Evolutionary conservation across 768 basidiomycete genomes (phyloP), one percentile per base, ranked within the genome.

Genomic region (Pleurotus pulmonarius): DNA sequence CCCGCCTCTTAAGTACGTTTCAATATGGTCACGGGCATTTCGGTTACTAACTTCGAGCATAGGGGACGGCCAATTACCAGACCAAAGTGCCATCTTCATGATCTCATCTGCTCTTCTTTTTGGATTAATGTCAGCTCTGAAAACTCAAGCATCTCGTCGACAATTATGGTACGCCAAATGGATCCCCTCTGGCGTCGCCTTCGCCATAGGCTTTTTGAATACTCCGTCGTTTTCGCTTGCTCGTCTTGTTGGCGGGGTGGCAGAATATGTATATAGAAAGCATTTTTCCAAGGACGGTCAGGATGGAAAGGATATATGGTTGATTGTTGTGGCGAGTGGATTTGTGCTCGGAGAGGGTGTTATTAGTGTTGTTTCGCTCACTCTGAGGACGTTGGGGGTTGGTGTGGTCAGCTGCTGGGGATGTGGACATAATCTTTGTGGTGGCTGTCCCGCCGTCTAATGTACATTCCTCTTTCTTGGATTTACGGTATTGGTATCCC

Each of bases 291-390:
- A 76, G 59, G 79, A 82, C 58, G 71, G 72, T 22, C 75, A 76
- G 55, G 87, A 88, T 58, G 71, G 72, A 24, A 75, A 76, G 56
- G 87, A 88, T 58, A 91, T 94, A 57, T 75, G 82, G 29, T 72
- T 95, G 37, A 88, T 98, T 63, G 83, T 98, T 22, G 77, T 96
- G 40, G 96, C 95, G 5, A 93, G 90, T 68, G 96, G 96, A 3
- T 97, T 98, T 68, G 95, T 98, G 22, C 75, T 98, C 15, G 96
- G 96, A 16, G 96, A 98, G 68, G 96, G 96, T 1, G 86, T 97
- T 34, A 76, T 91, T 41, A 94, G 94, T 65, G 80, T 98, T 46
- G 70, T 94, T 25, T 83, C 89, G 12, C 75, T 98, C 47, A 63
- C 86, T 5, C 69, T 97, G 58, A 83, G 85, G 59, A 91, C 86